Conservation (phyloP, 2,329 filamentous ascomycete genomes). For the Lecanoromycetidae sp. region DNA sequence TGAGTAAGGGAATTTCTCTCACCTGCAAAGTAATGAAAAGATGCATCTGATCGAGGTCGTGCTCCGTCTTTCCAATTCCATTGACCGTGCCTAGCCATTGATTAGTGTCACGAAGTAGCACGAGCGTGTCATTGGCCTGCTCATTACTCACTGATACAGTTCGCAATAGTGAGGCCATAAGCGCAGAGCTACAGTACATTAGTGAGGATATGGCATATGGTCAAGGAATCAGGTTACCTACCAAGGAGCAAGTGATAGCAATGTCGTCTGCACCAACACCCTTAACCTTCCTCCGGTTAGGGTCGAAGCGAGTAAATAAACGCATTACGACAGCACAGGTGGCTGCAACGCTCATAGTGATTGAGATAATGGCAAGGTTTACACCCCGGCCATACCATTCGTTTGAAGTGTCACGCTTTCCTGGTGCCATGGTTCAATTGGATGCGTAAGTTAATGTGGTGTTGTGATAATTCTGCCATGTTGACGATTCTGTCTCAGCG, state of each 20-base stretch:
- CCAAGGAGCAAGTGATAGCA: slow-evolving; percentile 22
- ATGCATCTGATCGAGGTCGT: slow-evolving; percentile 16
- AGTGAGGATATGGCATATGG: too few species aligned
- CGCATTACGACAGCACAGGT: slow-evolving; percentile 21
- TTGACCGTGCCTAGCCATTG: slow-evolving; percentile 21
- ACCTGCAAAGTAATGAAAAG: slow-evolving; percentile 21
- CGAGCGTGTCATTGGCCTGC: neutral
- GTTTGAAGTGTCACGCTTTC: too few species aligned
- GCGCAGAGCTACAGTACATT: slow-evolving; percentile 19
- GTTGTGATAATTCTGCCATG: slow-evolving; percentile 8
- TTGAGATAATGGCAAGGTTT: slow-evolving; percentile 20
- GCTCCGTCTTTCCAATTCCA: slow-evolving; percentile 24
- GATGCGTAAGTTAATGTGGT: too few species aligned
- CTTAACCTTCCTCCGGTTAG: slow-evolving; percentile 17
- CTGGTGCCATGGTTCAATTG: too few species aligned
- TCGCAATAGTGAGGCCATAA: slow-evolving; percentile 21
- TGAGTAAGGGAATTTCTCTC: neutral
- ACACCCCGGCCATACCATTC: slow-evolving; percentile 18
- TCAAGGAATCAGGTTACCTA: slow-evolving; percentile 12
- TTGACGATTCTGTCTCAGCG: neutral
- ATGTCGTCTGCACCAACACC: slow-evolving; percentile 24
- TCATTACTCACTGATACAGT: slow-evolving; percentile 19
- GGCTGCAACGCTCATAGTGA: slow-evolving; percentile 20
- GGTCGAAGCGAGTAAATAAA: slow-evolving; percentile 21
- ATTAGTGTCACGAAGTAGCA: slow-evolving; percentile 5